Evolutionary conservation across 108 stramenopile species (phyloP).

Genomic region (Cyclotella baltica): DNA sequence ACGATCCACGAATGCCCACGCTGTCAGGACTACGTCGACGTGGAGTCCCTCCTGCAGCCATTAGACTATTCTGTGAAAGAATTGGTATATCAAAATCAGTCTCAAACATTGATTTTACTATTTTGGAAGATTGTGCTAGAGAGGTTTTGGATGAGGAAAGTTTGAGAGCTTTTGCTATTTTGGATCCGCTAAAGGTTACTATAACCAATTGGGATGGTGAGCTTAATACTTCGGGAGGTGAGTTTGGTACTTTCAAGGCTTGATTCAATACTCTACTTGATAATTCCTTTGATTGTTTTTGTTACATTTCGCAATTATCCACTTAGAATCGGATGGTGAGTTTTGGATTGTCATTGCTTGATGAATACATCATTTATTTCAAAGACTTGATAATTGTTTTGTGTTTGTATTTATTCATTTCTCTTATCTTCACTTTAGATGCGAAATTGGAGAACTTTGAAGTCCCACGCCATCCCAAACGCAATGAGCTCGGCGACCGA

Average conservation of each 20-base stretch:
- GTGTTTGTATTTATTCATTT: not conserved
- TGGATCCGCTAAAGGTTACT: slow-evolving; percentile 87
- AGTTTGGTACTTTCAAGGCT: not conserved
- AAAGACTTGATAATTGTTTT: not conserved
- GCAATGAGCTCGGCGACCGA: slow-evolving; percentile 75
- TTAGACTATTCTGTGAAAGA: slow-evolving; percentile 89
- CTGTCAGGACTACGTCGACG: slow-evolving; percentile 86
- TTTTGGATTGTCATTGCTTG: too few species aligned
- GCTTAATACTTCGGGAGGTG: not conserved
- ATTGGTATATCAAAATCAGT: slow-evolving; percentile 93
- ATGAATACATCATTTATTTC: too few species aligned
- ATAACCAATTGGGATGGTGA: slow-evolving; percentile 84
- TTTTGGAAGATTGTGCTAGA: slow-evolving; percentile 87
- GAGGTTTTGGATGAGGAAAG: slow-evolving; percentile 85
- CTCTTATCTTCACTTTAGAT: not conserved
- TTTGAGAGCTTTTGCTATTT: slow-evolving; percentile 79
- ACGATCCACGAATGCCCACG: slow-evolving; percentile 90
- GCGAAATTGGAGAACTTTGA: slow-evolving; percentile 67
- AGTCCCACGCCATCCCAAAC: slow-evolving; percentile 87
- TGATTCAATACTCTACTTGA: too few species aligned
- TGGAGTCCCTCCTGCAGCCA: slow-evolving; percentile 86
- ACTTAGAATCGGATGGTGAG: too few species aligned
- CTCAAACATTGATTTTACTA: slow-evolving; percentile 84
- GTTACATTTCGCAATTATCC: too few species aligned
- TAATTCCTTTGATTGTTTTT: too few species aligned